Evolutionary conservation across 2,329 filamentous ascomycete genomes (phyloP).

Genomic region (Daldinia eschscholtzii): DNA sequence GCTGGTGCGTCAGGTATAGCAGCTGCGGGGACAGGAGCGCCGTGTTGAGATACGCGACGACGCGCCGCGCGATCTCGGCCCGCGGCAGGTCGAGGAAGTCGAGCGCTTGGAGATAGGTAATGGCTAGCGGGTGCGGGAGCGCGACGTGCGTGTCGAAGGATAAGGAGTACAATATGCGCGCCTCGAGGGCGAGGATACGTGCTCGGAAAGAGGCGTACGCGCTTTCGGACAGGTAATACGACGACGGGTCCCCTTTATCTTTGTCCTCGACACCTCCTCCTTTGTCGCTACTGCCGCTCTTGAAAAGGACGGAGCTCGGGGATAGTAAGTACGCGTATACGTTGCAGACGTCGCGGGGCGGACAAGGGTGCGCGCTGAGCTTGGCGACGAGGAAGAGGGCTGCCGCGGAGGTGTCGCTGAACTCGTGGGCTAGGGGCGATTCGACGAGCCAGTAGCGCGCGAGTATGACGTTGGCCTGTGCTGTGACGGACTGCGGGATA

Average conservation of each 20-base stretch:
- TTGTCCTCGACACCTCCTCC: slow-evolving; percentile 15
- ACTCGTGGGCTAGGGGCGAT: slow-evolving; percentile 69
- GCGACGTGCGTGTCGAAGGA: slow-evolving; percentile 88
- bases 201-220: slow-evolving; percentile 75
- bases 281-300: slow-evolving; percentile 15
- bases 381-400: slow-evolving; percentile 86
- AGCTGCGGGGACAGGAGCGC: slow-evolving; percentile 88
- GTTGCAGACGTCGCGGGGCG: slow-evolving; percentile 83
- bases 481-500: slow-evolving; percentile 86
- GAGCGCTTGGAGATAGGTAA: slow-evolving; percentile 93
- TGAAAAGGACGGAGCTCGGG: slow-evolving; percentile 66
- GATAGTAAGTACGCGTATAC: slow-evolving; percentile 86
- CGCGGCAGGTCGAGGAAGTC: slow-evolving; percentile 69
- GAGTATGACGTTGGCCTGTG: slow-evolving; percentile 85
- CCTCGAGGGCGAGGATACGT: slow-evolving; percentile 79
- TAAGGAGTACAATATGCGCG: slow-evolving; percentile 79
- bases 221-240: slow-evolving; percentile 79
- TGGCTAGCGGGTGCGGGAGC: slow-evolving; percentile 85
- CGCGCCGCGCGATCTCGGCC: slow-evolving; percentile 70
- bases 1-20: slow-evolving; percentile 92
- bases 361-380: slow-evolving; percentile 80
- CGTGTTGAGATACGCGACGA: slow-evolving; percentile 85
- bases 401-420: slow-evolving; percentile 81
- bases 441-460: slow-evolving; percentile 81
- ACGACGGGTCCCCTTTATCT: slow-evolving; percentile 57